These are phyloP conservation scores for Yueomyces sp. DNA, from an alignment of 805 yeast species.

Conservation along the genomic window DNA sequence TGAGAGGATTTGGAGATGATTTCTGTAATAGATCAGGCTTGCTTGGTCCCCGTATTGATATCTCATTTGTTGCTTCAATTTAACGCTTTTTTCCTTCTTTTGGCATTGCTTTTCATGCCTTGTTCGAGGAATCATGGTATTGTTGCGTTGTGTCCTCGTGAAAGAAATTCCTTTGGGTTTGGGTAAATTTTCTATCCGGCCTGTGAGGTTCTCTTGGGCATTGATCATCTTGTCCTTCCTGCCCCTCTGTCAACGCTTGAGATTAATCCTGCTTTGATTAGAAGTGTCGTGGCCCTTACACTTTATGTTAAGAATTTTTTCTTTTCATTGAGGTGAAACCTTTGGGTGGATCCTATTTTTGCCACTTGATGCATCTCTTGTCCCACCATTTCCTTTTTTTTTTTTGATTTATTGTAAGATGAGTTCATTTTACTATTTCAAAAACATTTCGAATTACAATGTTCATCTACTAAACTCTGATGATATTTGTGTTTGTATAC, in stretches of 20 bases:
- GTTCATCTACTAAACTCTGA: no score
- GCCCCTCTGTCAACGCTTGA: conserved; percentile 2
- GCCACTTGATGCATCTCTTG: conserved; percentile 20
- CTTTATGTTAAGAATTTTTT: conserved; percentile 1
- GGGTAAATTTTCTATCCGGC: neutral
- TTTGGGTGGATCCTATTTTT: conserved; percentile 1
- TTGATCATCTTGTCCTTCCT: neutral
- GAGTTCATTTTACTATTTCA: conserved; percentile 15
- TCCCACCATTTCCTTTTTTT: conserved; percentile 9
- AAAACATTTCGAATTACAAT: no score
- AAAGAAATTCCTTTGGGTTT: neutral
- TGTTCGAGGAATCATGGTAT: neutral
- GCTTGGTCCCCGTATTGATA: conserved; percentile 16
- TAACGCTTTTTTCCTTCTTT: neutral
- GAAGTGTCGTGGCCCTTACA: conserved; percentile 23
- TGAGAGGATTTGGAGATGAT: neutral
- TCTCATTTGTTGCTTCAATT: neutral
- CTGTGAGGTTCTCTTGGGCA: neutral
- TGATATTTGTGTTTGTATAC: no score
- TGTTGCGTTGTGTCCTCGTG: neutral
- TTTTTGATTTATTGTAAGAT: conserved; percentile 9
- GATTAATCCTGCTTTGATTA: conserved; percentile 6
- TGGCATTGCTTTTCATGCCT: neutral
- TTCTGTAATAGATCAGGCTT: conserved; percentile 22
- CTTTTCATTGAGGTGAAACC: conserved; percentile 1